Percentiles rank a stretch among this genome's conserved stretches.
These are phyloP conservation scores for Microcyclospora tardicrescens DNA, from an alignment of 2,329 filamentous ascomycete genomes.

Conservation along the genomic window DNA sequence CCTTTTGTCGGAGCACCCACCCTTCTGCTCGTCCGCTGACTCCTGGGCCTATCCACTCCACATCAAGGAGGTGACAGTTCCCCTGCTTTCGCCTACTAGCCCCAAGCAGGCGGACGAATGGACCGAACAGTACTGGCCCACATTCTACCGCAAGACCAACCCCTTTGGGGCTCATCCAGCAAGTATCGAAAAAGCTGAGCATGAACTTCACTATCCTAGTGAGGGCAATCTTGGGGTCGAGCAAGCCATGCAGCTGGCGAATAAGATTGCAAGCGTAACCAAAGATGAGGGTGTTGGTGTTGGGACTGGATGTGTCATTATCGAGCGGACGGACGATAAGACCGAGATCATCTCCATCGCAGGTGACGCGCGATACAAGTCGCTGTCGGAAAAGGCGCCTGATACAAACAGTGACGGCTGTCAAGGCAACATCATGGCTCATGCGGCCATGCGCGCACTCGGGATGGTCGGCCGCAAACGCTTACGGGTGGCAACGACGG, in stretches of 20 bases:
- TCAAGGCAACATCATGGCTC: constrained; percentile 62
- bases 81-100: constrained; percentile 61
- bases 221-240: constrained; percentile 39
- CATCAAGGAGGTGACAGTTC: constrained; percentile 54
- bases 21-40: constrained; percentile 26
- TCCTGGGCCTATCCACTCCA: constrained; percentile 34
- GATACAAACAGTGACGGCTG: constrained; percentile 8
- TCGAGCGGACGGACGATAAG: constrained; percentile 44
- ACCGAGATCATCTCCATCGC: constrained; percentile 56
- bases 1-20: constrained; percentile 25
- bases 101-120: constrained; percentile 61
- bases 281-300: constrained; percentile 49
- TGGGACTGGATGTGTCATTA: constrained; percentile 59
- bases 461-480: constrained; percentile 62
- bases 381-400: constrained; percentile 23
- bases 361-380: constrained; percentile 60
- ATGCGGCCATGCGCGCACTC: constrained; percentile 65
- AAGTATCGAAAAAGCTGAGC: constrained; percentile 55
- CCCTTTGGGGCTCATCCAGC: constrained; percentile 73
- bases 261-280: constrained; percentile 48
- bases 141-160: constrained; percentile 75
- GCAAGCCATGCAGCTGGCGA: constrained; percentile 50
- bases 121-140: constrained; percentile 70
- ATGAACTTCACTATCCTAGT: constrained; percentile 43
- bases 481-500: constrained; percentile 21